phyloP scores from a whole-genome alignment of 805 yeast genomes.

The Teunomyces tritomae region DNA sequence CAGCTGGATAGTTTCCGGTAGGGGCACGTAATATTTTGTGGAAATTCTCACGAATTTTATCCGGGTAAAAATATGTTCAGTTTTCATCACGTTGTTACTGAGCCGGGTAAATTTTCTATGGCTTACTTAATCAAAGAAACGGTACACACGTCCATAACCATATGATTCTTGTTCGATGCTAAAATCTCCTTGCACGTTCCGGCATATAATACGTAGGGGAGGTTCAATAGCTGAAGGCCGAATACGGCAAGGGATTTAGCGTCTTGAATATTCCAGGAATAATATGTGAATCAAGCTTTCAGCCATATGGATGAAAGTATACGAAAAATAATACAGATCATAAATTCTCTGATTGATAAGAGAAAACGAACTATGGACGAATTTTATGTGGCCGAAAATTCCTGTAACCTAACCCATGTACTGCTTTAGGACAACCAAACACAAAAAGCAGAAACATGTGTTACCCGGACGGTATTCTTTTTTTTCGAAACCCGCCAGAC shows the following conservation, averaged over 20 bases:
- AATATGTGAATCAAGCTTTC: no score
- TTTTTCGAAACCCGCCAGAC: conserved; percentile 4
- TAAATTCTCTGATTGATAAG: no score
- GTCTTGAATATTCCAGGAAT: no score
- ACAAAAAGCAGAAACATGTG: neutral
- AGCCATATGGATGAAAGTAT: no score
- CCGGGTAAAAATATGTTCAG: neutral
- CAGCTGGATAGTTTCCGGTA: neutral
- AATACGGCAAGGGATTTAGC: neutral
- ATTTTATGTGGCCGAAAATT: neutral
- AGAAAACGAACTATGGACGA: no score
- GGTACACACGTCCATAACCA: neutral
- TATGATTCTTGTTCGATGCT: neutral
- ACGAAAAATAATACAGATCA: no score
- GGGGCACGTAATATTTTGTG: neutral
- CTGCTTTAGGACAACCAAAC: neutral
- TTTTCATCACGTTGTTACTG: no score
- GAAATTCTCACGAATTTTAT: no score
- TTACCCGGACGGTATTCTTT: conserved; percentile 1
- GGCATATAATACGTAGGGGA: neutral
- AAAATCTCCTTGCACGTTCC: neutral
- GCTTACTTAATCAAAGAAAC: neutral
- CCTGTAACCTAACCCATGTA: neutral
- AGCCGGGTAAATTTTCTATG: neutral
- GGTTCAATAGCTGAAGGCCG: neutral